Evolutionary conservation across 306 rosid species (phyloP).

Genomic region (Lithocarpus polystachyus): DNA sequence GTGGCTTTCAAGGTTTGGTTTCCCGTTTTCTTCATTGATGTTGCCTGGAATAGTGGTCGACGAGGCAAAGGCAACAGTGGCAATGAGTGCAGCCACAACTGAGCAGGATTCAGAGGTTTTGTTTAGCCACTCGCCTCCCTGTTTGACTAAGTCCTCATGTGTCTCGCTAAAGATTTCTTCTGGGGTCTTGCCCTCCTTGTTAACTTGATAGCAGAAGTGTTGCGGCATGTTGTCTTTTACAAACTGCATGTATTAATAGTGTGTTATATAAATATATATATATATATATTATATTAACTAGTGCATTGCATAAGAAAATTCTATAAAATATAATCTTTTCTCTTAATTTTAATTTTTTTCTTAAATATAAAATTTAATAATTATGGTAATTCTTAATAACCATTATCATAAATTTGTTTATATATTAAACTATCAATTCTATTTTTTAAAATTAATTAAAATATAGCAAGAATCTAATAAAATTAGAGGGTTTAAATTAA

Average conservation of each 20-base stretch:
- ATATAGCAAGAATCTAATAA: too few species aligned
- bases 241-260: conserved; percentile 17
- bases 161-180: conserved; percentile 30
- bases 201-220: conserved; percentile 25
- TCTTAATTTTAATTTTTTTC: too few species aligned
- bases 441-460: too few species aligned
- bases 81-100: conserved; percentile 51
- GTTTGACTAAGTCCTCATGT: conserved; percentile 17
- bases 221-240: conserved; percentile 35
- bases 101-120: conserved; percentile 49
- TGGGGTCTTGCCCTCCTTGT: conserved; percentile 27
- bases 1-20: conserved; percentile 10
- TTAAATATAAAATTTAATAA: too few species aligned
- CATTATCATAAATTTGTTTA: too few species aligned
- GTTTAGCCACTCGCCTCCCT: conserved; percentile 40
- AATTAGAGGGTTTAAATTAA: too few species aligned
- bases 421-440: too few species aligned
- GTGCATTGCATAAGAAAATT: too few species aligned
- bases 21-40: background rate
- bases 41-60: conserved; percentile 32
- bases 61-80: conserved; percentile 45
- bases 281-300: too few species aligned
- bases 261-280: too few species aligned
- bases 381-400: too few species aligned
- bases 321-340: too few species aligned